Conservation (phyloP, 805 yeast species). For the Yamadazyma takamatsuzukensis region DNA sequence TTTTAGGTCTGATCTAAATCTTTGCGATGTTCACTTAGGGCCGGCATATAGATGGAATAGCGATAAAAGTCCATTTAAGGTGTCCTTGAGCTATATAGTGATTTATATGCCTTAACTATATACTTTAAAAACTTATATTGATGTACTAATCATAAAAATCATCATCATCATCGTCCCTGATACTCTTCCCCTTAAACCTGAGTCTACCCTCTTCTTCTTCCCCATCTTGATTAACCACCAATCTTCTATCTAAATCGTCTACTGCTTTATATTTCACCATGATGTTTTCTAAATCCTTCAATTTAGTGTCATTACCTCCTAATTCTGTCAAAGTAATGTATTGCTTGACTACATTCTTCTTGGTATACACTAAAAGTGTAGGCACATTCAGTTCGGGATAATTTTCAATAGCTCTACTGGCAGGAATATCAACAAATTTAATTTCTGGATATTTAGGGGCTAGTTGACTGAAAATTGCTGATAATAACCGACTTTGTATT, state of each 20-base stretch:
- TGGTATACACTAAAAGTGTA: conserved; percentile 76
- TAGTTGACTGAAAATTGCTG: conserved; percentile 50
- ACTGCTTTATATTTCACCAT: conserved; percentile 68
- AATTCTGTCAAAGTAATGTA: conserved; percentile 72
- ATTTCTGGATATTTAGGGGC: conserved; percentile 75
- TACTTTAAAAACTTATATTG: too few relatives aligned
- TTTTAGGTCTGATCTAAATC: background rate
- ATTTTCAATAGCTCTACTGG: conserved; percentile 83
- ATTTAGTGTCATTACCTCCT: conserved; percentile 76
- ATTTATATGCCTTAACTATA: too few relatives aligned
- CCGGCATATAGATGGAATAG: too few relatives aligned
- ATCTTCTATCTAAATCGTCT: conserved; percentile 60
- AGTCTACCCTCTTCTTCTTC: conserved; percentile 51
- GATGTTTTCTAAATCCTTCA: conserved; percentile 69
- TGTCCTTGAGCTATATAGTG: too few relatives aligned
- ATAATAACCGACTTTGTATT: conserved; percentile 70
- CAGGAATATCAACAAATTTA: conserved; percentile 91
- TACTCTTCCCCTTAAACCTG: conserved; percentile 51
- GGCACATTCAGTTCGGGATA: conserved; percentile 92
- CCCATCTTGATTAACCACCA: conserved; percentile 55
- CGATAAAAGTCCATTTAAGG: too few relatives aligned
- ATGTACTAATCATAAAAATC: conserved; percentile 29
- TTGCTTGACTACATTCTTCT: conserved; percentile 77
- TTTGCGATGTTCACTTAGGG: background rate
- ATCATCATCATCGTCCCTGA: conserved; percentile 36